A percentile compares a stretch with the other conserved stretches of the same genome.
These are phyloP conservation scores for Colletotrichum sp. DNA, from an alignment of 2,329 filamentous ascomycete genomes.

Conservation along the genomic window DNA sequence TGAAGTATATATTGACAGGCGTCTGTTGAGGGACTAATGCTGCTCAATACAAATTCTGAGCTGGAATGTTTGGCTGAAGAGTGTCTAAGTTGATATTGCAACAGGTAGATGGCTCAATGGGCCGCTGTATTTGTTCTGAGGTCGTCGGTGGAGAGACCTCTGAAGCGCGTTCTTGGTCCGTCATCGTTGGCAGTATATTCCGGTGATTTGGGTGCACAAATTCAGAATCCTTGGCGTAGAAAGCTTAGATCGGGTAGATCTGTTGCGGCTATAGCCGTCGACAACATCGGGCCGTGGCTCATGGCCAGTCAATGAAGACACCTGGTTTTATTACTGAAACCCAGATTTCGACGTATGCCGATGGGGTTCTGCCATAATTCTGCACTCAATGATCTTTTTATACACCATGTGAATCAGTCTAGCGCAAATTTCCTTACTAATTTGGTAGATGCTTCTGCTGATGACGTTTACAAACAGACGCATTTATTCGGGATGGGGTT, in stretches of 20 bases:
- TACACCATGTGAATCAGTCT: no score
- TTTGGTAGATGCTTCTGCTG: no score
- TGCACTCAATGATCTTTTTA: no score
- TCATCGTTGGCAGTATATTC: neutral
- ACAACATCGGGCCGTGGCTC: neutral
- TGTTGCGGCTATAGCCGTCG: neutral
- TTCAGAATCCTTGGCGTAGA: neutral
- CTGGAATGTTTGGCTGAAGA: no score
- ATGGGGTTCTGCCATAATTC: rapidly evolving
- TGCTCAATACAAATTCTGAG: neutral
- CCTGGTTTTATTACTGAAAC: no score
- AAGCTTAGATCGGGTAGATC: no score
- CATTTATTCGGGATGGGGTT: no score
- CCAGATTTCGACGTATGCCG: no score
- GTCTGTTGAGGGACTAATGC: neutral
- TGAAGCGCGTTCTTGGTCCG: neutral
- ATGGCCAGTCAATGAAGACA: rapidly evolving
- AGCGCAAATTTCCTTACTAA: no score
- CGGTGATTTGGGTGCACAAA: rapidly evolving
- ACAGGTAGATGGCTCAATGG: rapidly evolving
- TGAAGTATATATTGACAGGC: neutral
- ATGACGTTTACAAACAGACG: no score
- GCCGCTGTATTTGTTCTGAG: neutral
- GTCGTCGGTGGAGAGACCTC: neutral
- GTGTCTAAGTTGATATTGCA: no score